Evolutionary conservation across 805 yeast species (phyloP), one percentile per base, ranked within the genome.

Genomic region (Saccharomycopsis sp.): DNA sequence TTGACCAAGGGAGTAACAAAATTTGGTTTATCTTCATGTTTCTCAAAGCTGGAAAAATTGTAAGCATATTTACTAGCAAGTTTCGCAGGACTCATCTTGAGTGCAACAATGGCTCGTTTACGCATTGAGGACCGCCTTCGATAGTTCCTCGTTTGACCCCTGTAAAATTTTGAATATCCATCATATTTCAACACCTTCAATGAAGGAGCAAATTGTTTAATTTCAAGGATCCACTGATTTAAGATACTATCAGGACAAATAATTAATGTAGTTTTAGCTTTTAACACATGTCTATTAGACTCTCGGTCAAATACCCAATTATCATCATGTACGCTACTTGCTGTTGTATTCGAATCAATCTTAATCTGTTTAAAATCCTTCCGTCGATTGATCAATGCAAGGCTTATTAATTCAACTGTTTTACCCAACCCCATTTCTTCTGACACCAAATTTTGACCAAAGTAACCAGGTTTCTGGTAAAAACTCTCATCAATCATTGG

Each of bases 361-460:
- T 17, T 13, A 26, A 44, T 21, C 33, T 27, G 26, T 23, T 38
- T 26, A 14, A 38, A 38, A 24, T 50, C 53, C 28, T 41, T 47
- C 13, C 96, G 63, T 26, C 67, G 78, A 58, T 93, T 82, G 40
- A 79, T 56, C 1, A 78, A 57, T 0, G 83, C 63, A 32, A 90
- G 63, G 0, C 95, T 68, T 2, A 85, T 67, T 11, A 88, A 68
- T 59, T 93, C 98, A 3, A 93, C 79, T 0, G 98, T 90, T 57
- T 93, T 93, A 0, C 98, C 98, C 5, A 93, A 70, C 0, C 98
- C 98, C 98, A 93, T 93, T 61, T 93, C 98, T 56, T 90, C 98
- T 1, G 93, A 83, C 27, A 93, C 60, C 5, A 93, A 64, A 0
- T 94, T 96, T 41, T 71, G 68, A 0, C 74, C 79, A 47, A 38